These are phyloP conservation scores for Penicillium herquei DNA, from an alignment of 495 filamentous ascomycete species.

Conservation along the genomic window DNA sequence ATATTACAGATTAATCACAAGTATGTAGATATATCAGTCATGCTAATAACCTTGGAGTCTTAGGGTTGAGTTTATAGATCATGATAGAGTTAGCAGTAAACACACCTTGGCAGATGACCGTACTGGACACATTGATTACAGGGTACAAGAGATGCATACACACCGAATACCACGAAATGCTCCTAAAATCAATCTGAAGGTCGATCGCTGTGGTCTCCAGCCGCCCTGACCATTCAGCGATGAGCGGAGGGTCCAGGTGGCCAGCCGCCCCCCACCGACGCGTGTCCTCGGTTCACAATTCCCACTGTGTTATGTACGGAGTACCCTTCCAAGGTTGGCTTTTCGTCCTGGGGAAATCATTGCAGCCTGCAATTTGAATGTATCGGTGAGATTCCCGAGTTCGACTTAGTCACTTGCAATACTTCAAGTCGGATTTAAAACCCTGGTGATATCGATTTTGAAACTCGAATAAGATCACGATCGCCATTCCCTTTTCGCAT, in stretches of 20 bases:
- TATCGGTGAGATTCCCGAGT: too few relatives aligned
- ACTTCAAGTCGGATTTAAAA: too few relatives aligned
- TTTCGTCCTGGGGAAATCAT: not conserved
- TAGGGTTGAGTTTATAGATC: too few relatives aligned
- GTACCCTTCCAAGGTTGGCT: not conserved
- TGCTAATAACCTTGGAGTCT: too few relatives aligned
- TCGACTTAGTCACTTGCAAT: too few relatives aligned
- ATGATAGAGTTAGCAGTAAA: too few relatives aligned
- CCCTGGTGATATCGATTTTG: not conserved
- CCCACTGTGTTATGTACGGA: too few relatives aligned
- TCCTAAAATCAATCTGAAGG: slow-evolving; percentile 25
- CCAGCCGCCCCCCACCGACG: slow-evolving; percentile 21
- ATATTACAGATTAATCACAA: too few relatives aligned
- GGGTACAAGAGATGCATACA: not conserved
- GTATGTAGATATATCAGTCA: too few relatives aligned
- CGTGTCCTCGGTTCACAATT: slow-evolving; percentile 19
- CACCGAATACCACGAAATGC: not conserved
- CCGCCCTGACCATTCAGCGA: slow-evolving; percentile 21
- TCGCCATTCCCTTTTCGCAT: too few relatives aligned
- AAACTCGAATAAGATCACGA: not conserved
- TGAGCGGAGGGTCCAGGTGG: slow-evolving; percentile 13
- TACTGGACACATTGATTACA: not conserved
- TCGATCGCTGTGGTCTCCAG: slow-evolving; percentile 24
- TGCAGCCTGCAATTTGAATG: too few relatives aligned
- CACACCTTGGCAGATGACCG: too few relatives aligned